Evolutionary conservation across 2,329 filamentous ascomycete species (phyloP).

Genomic region (Cladosporium sp.): DNA sequence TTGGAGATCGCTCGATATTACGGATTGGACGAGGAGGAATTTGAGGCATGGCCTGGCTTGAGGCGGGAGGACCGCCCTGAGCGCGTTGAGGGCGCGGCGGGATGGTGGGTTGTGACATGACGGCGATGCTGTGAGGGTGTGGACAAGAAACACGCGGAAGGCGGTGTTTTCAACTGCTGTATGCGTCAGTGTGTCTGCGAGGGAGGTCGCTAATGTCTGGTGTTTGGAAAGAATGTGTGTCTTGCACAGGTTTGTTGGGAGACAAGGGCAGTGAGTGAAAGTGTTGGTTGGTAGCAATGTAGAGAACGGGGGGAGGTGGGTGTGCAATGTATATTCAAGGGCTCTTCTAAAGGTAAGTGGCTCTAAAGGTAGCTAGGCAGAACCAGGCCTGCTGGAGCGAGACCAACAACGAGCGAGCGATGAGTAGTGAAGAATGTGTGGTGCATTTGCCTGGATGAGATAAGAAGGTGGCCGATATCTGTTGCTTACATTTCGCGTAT

Average conservation of each 20-base stretch:
- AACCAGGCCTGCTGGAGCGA: slow-evolving; percentile 52
- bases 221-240: neutral
- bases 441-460: too few relatives aligned
- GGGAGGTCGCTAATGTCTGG: neutral
- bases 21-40: slow-evolving; percentile 75
- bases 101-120: slow-evolving; percentile 52
- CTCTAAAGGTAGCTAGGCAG: slow-evolving; percentile 31
- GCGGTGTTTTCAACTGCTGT: slow-evolving; percentile 1
- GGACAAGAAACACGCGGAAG: too few relatives aligned
- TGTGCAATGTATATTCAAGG: slow-evolving; percentile 40
- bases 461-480: slow-evolving; percentile 55
- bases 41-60: slow-evolving; percentile 59
- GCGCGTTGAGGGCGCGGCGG: slow-evolving; percentile 59
- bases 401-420: too few relatives aligned
- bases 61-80: slow-evolving; percentile 40
- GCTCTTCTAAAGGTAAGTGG: slow-evolving; percentile 59
- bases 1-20: slow-evolving; percentile 72
- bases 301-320: neutral
- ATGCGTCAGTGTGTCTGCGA: slow-evolving; percentile 12
- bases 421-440: too few relatives aligned
- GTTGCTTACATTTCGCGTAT: too few relatives aligned
- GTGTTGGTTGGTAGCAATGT: neutral
- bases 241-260: neutral
- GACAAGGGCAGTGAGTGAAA: neutral
- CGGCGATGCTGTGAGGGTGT: slow-evolving; percentile 14